Conservation (phyloP, 805 yeast genomes). For the Candida hungchunana region DNA sequence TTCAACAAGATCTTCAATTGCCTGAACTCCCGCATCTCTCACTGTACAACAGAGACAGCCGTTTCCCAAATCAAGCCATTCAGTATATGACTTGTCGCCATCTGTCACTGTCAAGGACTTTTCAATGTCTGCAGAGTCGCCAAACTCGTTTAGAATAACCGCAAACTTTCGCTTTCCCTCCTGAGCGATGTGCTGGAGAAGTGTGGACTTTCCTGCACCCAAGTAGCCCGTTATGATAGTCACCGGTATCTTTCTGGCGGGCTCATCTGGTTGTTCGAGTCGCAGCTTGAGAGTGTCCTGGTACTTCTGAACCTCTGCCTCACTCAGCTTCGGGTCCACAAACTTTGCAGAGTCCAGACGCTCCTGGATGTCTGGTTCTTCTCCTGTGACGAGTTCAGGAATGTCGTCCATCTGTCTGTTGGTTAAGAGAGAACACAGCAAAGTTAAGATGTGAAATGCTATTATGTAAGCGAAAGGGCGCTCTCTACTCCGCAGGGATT, state of each 20-base stretch:
- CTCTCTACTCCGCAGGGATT: too few species aligned
- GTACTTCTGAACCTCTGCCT: slow-evolving; percentile 17
- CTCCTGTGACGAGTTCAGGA: slow-evolving; percentile 27
- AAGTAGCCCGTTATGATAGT: slow-evolving; percentile 92
- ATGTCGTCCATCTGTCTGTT: slow-evolving; percentile 15
- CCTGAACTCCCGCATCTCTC: slow-evolving; percentile 90
- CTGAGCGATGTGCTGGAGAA: slow-evolving; percentile 69
- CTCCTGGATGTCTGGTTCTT: slow-evolving; percentile 19
- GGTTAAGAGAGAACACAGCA: too few species aligned
- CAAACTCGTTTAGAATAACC: slow-evolving; percentile 87
- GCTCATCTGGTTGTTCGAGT: slow-evolving; percentile 6
- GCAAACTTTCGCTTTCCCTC: slow-evolving; percentile 76
- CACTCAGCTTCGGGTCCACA: slow-evolving; percentile 12
- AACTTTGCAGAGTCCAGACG: slow-evolving; percentile 16
- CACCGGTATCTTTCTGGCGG: slow-evolving; percentile 63
- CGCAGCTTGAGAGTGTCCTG: slow-evolving; percentile 16
- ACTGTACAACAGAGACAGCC: slow-evolving; percentile 97
- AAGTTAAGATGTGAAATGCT: too few species aligned
- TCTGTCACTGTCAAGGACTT: slow-evolving; percentile 69
- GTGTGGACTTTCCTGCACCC: slow-evolving; percentile 92
- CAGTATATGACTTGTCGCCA: slow-evolving; percentile 59
- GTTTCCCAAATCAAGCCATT: slow-evolving; percentile 95
- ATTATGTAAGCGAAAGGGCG: too few species aligned
- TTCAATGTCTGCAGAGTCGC: slow-evolving; percentile 87
- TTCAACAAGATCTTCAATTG: slow-evolving; percentile 82